These are phyloP conservation scores for Calamus simplicifolius DNA, from an alignment of 176 grass and related monocot genomes.

Conservation along the genomic window DNA sequence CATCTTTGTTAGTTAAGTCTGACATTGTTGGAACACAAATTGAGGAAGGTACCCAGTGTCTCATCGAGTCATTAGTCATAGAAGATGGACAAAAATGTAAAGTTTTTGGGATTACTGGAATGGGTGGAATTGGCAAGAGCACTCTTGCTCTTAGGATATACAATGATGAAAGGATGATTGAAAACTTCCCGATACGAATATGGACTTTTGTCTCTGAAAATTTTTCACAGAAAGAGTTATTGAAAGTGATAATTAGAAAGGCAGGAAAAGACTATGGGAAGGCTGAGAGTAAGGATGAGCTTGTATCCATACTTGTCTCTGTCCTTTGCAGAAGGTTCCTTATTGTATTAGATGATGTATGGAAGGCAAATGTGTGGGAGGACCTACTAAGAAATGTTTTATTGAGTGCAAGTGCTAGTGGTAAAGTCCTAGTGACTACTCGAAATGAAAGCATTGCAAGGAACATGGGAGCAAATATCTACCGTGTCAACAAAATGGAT, in stretches of 20 bases:
- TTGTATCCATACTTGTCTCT: conserved; percentile 31
- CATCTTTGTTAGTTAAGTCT: neutral
- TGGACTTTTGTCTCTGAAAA: conserved; percentile 52
- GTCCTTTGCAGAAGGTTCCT: conserved; percentile 56
- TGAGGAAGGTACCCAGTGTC: conserved; percentile 20
- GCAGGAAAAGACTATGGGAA: conserved; percentile 29
- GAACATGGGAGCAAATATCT: conserved; percentile 49
- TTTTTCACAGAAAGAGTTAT: conserved; percentile 37
- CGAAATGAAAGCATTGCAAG: conserved; percentile 29
- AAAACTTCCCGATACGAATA: conserved; percentile 48
- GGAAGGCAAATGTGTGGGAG: conserved; percentile 44
- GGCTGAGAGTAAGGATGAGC: conserved; percentile 33
- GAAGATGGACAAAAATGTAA: conserved; percentile 62
- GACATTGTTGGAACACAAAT: conserved; percentile 45
- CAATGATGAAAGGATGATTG: conserved; percentile 37
- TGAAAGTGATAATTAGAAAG: conserved; percentile 47
- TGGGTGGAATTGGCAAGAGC: conserved; percentile 63
- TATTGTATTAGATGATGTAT: conserved; percentile 67
- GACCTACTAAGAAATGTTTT: conserved; percentile 50
- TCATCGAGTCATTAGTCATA: conserved; percentile 53
- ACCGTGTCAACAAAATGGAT: conserved; percentile 46
- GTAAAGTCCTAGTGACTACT: conserved; percentile 49
- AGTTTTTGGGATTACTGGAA: conserved; percentile 51
- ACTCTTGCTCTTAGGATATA: conserved; percentile 62
- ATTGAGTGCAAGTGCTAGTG: conserved; percentile 41